Evolutionary conservation across 1,284 basidiomycete species (phyloP).

Genomic region (Phellinidium pouzarii): DNA sequence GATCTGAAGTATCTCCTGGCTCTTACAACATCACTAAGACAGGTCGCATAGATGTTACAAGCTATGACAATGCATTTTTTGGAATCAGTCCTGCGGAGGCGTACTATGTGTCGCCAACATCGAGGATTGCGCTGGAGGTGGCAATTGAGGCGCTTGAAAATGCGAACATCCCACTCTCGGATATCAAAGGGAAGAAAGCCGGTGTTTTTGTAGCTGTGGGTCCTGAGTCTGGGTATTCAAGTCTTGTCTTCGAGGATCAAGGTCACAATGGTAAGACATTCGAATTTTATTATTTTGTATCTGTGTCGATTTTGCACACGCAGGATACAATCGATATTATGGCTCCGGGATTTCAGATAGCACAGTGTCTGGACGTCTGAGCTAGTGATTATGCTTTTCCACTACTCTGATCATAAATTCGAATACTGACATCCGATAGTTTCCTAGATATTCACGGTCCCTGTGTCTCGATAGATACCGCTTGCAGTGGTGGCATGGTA

Average conservation of each 20-base stretch:
- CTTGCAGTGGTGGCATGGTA: slow-evolving; percentile 32
- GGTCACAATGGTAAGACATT: slow-evolving; percentile 27
- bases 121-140: slow-evolving; percentile 30
- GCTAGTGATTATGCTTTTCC: slow-evolving; percentile 27
- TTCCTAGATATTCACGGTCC: slow-evolving; percentile 33
- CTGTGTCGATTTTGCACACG: neutral
- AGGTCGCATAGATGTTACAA: slow-evolving; percentile 29
- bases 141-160: slow-evolving; percentile 33
- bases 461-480: slow-evolving; percentile 31
- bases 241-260: slow-evolving; percentile 27
- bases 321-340: slow-evolving; percentile 30
- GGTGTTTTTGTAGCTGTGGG: slow-evolving; percentile 29
- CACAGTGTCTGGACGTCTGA: slow-evolving; percentile 30
- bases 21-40: slow-evolving; percentile 28
- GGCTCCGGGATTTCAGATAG: slow-evolving; percentile 30
- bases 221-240: slow-evolving; percentile 28
- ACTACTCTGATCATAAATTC: neutral
- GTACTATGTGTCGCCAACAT: slow-evolving; percentile 28
- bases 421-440: slow-evolving; percentile 18
- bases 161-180: slow-evolving; percentile 30
- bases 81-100: slow-evolving; percentile 31
- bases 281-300: neutral
- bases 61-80: slow-evolving; percentile 32
- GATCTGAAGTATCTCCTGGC: slow-evolving; percentile 23
- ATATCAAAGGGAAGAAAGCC: slow-evolving; percentile 29